These are phyloP conservation scores for Ulvella scutata DNA, from an alignment of 139 green algal genomes.

Conservation along the genomic window DNA sequence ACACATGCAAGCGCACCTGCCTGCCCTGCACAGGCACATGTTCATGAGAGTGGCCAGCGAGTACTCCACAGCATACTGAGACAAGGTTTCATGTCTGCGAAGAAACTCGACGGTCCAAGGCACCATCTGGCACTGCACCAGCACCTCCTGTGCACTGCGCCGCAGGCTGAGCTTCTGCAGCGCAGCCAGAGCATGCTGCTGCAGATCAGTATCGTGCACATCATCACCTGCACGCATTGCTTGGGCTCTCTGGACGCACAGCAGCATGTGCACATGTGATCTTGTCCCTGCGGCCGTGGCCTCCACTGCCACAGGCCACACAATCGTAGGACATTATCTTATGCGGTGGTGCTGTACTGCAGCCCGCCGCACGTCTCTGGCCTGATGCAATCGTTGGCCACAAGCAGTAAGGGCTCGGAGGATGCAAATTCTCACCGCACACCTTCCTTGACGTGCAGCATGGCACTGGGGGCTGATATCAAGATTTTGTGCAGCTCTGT, in stretches of 20 bases:
- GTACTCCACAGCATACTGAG: constrained; percentile 7
- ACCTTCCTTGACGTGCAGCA: background rate
- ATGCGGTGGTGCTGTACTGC: too few species aligned
- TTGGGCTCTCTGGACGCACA: too few species aligned
- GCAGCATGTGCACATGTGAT: too few species aligned
- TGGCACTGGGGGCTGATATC: background rate
- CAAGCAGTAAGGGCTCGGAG: too few species aligned
- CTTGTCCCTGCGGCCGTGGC: too few species aligned
- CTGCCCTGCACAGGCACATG: constrained; percentile 2
- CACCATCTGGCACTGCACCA: constrained; percentile 1
- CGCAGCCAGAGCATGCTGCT: constrained; percentile 7
- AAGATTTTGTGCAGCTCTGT: background rate
- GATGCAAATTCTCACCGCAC: too few species aligned
- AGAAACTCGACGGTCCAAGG: background rate
- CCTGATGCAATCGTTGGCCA: too few species aligned
- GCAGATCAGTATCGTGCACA: background rate
- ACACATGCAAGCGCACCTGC: too few species aligned
- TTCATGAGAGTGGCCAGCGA: constrained; percentile 12
- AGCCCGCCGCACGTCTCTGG: too few species aligned
- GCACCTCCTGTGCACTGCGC: background rate
- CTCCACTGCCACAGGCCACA: too few species aligned
- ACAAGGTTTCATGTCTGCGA: background rate
- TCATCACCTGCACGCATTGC: background rate
- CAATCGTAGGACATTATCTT: too few species aligned
- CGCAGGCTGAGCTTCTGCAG: constrained; percentile 13